A percentile compares a stretch with the other conserved stretches of the same genome.
Evolutionary conservation across 1,284 basidiomycete species (phyloP).

Genomic region (Tylopilus orsonianus): DNA sequence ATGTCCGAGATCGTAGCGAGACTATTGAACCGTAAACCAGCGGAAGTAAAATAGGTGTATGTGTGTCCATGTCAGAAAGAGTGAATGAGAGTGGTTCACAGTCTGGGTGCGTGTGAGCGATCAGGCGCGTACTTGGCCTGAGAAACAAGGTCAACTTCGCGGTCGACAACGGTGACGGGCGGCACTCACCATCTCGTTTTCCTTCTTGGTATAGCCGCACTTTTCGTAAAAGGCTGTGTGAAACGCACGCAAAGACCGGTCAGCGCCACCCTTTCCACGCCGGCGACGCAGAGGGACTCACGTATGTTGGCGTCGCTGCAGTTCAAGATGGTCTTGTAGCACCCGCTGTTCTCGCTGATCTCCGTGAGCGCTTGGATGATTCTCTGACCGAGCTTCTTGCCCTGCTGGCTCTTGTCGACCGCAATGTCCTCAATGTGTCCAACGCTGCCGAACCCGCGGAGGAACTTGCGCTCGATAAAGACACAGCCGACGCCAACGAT

Average conservation of each 20-base stretch:
- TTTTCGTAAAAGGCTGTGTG: slow-evolving; percentile 91
- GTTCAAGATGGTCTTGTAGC: slow-evolving; percentile 97
- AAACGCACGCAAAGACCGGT: slow-evolving; percentile 7
- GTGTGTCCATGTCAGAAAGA: slow-evolving; percentile 10
- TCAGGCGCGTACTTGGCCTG: slow-evolving; percentile 57
- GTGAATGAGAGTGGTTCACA: slow-evolving; percentile 24
- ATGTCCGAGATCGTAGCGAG: slow-evolving; percentile 12
- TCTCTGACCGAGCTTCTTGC: slow-evolving; percentile 85
- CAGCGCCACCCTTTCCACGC: slow-evolving; percentile 6
- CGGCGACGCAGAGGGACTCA: background rate
- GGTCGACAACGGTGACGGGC: background rate
- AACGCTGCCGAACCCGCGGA: slow-evolving; percentile 75
- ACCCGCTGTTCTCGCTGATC: slow-evolving; percentile 74
- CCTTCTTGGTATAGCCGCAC: slow-evolving; percentile 88
- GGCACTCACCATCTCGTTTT: slow-evolving; percentile 78
- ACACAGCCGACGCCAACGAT: slow-evolving; percentile 86
- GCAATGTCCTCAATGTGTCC: slow-evolving; percentile 99
- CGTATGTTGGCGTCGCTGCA: slow-evolving; percentile 90
- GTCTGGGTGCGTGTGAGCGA: slow-evolving; percentile 39
- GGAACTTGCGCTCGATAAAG: slow-evolving; percentile 92
- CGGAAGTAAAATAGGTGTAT: slow-evolving; percentile 7
- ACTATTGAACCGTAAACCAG: slow-evolving; percentile 6
- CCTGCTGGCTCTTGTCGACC: slow-evolving; percentile 84
- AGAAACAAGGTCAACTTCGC: slow-evolving; percentile 5
- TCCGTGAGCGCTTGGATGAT: slow-evolving; percentile 84